Conservation (phyloP, 495 filamentous ascomycete genomes). For the Xylaria intraflava region DNA sequence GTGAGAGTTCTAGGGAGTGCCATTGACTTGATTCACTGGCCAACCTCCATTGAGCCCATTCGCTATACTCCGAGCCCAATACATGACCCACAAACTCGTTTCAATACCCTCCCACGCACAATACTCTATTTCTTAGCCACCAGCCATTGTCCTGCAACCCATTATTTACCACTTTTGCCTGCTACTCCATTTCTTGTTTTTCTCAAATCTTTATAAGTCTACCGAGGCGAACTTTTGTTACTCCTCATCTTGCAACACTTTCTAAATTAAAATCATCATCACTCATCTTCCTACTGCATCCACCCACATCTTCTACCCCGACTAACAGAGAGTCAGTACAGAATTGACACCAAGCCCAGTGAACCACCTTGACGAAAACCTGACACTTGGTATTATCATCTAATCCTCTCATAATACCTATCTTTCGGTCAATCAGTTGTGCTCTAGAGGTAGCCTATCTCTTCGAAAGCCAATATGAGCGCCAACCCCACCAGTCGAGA, state of each 20-base stretch:
- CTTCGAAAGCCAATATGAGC: slow-evolving; percentile 17
- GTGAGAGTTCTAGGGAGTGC: background rate
- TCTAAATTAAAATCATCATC: background rate
- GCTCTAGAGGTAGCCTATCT: background rate
- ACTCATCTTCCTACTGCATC: background rate
- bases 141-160: background rate
- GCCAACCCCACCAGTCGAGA: slow-evolving; percentile 26
- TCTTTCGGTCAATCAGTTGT: background rate
- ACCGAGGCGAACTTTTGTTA: too few species aligned
- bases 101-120: background rate
- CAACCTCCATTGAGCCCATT: background rate
- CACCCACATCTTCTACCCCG: background rate
- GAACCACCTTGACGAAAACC: background rate
- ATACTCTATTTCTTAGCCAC: background rate
- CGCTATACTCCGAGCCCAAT: background rate
- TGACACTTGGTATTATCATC: background rate
- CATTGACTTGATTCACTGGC: background rate
- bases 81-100: background rate
- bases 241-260: too few species aligned
- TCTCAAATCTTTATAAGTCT: background rate
- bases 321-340: background rate
- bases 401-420: too few species aligned
- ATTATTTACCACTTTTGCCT: background rate
- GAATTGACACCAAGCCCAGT: background rate
- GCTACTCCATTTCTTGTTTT: background rate